Evolutionary conservation across 148 eudicot species (phyloP), one percentile per base, ranked within the genome.

Genomic region (Rhododendron molle): DNA sequence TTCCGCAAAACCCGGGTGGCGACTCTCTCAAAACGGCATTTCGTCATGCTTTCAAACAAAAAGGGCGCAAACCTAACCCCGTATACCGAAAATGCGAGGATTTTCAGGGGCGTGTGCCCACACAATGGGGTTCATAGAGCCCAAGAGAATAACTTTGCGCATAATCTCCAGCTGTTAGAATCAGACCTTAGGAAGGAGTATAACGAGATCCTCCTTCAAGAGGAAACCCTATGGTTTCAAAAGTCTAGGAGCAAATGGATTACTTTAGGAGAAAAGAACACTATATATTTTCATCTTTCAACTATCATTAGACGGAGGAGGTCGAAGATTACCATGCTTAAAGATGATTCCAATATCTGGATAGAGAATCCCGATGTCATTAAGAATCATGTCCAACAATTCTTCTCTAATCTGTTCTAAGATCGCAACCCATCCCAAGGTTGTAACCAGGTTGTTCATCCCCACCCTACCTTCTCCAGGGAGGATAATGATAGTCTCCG

Each of bases 361-460:
- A 28, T 32, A 7, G 43, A 32, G 0, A 72, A 2, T 12, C 30
- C 13, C 1, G 34, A 32, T 32, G 0, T 0, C 1, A 54, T 54
- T 1, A 54, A 54, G 3, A 2, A 16, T 3, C 15, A 3, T 4
- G 60, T 54, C 21, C 21, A 54, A 15, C 4, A 36, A 0, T 36
- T 18, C 3, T 13, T 3, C 1, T 2, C 0, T 36, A 36, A 36
- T 36, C 4, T 36, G 38, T 50, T 50, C 56, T 0, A 50, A 13
- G 16, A 50, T 3, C 56, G 2, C 0, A 11, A 0, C 2, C 3
- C 0, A 2, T 11, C 0, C 3, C 56, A 50, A 12, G 16, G 13
- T 50, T 3, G 15, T 3, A 50, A 2, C 3, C 3, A 2, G 3
- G 15, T 4, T 3, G 5, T 2, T 3, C 1, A 36, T 36, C 38